phyloP scores from a whole-genome alignment of 2,329 filamentous ascomycete genomes.

The Penicillium sp. region DNA sequence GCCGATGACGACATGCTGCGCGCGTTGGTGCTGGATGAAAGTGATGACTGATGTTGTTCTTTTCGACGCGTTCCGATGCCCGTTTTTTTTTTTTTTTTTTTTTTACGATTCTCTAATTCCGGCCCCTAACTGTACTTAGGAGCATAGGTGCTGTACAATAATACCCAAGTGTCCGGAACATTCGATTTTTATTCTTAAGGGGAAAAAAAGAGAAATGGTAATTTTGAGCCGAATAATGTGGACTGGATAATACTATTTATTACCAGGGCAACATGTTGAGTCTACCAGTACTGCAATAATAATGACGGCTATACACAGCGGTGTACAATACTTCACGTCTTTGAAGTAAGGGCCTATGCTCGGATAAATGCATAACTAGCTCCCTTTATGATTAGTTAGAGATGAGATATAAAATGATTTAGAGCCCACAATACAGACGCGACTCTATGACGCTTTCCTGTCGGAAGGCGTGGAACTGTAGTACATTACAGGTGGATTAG shows the following conservation, averaged over 20 bases:
- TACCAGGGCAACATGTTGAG: not conserved
- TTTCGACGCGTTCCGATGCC: not conserved
- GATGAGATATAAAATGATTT: not conserved
- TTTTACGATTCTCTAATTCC: not conserved
- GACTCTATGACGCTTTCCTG: slow-evolving; percentile 20
- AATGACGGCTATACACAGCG: not conserved
- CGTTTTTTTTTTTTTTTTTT: not conserved
- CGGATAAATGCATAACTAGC: not conserved
- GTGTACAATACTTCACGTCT: not conserved
- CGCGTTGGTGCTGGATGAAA: slow-evolving; percentile 67
- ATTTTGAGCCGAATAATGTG: not conserved
- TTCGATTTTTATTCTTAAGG: not conserved
- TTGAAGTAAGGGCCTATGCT: not conserved
- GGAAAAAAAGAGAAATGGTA: not conserved
- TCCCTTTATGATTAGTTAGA: not conserved
- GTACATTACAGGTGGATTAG: slow-evolving; percentile 5
- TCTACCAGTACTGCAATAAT: not conserved
- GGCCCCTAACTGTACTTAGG: not conserved
- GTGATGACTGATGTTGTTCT: slow-evolving; percentile 51
- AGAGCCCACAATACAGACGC: not conserved
- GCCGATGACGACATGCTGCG: slow-evolving; percentile 65
- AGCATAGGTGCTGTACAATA: not conserved
- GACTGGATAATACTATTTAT: not conserved
- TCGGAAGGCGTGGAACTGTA: slow-evolving; percentile 7
- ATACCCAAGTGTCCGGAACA: not conserved